Percentiles rank a stretch among this genome's conserved stretches.
phyloP scores from a whole-genome alignment of 176 grass and related monocot genomes.

The Hyparrhenia diplandra region DNA sequence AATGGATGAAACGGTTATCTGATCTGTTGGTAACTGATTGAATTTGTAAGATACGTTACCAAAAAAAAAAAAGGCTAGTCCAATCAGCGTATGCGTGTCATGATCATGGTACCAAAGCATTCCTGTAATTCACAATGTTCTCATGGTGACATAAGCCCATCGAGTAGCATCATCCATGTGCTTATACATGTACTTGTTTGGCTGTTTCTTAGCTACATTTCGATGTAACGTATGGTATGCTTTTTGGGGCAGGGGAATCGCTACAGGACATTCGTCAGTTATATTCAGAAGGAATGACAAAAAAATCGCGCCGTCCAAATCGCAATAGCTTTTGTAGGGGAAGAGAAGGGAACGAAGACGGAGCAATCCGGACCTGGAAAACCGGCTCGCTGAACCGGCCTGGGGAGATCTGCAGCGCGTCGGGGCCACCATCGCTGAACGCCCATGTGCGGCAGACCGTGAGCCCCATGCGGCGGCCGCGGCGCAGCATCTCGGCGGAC shows the following conservation, averaged over 20 bases:
- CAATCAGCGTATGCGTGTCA: neutral
- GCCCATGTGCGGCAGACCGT: slow-evolving; percentile 88
- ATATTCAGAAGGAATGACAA: neutral
- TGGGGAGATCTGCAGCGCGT: slow-evolving; percentile 82
- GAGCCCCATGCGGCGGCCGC: slow-evolving; percentile 64
- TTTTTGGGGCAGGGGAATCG: neutral
- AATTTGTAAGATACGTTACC: neutral
- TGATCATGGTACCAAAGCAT: neutral
- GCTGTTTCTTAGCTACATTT: neutral
- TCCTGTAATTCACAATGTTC: neutral
- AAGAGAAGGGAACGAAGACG: neutral
- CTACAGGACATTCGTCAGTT: neutral
- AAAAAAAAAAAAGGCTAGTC: neutral
- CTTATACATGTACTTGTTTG: neutral
- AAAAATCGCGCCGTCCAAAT: neutral
- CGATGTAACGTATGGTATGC: neutral
- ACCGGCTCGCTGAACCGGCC: slow-evolving; percentile 61
- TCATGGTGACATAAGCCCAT: neutral
- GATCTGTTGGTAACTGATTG: neutral
- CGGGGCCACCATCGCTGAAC: slow-evolving; percentile 66
- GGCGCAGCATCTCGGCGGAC: slow-evolving; percentile 72
- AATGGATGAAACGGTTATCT: neutral
- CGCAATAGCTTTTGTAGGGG: neutral
- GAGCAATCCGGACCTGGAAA: slow-evolving; percentile 59
- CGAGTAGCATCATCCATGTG: neutral